Conservation (phyloP, 768 basidiomycete species). For the Tylopilus cervinicoccineus region DNA sequence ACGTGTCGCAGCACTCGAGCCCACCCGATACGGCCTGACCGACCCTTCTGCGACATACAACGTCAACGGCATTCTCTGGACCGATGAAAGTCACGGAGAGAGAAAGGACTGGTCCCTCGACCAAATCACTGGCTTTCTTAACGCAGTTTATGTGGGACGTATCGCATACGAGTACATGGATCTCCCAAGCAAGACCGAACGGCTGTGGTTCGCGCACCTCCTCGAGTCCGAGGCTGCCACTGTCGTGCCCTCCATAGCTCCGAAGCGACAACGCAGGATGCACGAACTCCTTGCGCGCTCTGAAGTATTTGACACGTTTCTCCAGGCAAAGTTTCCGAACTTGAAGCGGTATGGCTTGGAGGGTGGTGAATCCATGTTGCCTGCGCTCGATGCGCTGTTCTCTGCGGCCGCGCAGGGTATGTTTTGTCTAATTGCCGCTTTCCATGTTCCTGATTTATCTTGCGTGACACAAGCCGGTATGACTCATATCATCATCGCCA, state of each 20-base stretch:
- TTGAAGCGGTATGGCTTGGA: conserved; percentile 85
- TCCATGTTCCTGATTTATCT: background rate
- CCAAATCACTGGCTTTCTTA: conserved; percentile 67
- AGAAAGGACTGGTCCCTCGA: conserved; percentile 60
- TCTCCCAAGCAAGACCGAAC: conserved; percentile 78
- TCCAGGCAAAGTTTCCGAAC: conserved; percentile 88
- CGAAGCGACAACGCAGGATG: conserved; percentile 49
- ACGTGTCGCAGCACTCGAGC: conserved; percentile 71
- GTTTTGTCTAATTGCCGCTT: background rate
- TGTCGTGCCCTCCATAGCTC: conserved; percentile 28
- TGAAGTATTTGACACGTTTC: conserved; percentile 81
- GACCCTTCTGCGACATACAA: conserved; percentile 55
- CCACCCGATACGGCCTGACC: conserved; percentile 68
- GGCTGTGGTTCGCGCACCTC: conserved; percentile 84
- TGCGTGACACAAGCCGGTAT: conserved; percentile 49
- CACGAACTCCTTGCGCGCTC: conserved; percentile 68
- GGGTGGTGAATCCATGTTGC: conserved; percentile 92
- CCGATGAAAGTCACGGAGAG: conserved; percentile 25
- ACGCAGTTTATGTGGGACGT: conserved; percentile 72
- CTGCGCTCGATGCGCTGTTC: conserved; percentile 79
- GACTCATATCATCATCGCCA: conserved; percentile 70
- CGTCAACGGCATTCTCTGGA: conserved; percentile 82
- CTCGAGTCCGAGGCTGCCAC: conserved; percentile 53
- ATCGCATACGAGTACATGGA: conserved; percentile 95
- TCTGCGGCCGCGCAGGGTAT: conserved; percentile 57